Base-by-base conservation (phyloP, 2,329 filamentous ascomycete genomes). In the Aaosphaeria pasadenensis region DNA sequence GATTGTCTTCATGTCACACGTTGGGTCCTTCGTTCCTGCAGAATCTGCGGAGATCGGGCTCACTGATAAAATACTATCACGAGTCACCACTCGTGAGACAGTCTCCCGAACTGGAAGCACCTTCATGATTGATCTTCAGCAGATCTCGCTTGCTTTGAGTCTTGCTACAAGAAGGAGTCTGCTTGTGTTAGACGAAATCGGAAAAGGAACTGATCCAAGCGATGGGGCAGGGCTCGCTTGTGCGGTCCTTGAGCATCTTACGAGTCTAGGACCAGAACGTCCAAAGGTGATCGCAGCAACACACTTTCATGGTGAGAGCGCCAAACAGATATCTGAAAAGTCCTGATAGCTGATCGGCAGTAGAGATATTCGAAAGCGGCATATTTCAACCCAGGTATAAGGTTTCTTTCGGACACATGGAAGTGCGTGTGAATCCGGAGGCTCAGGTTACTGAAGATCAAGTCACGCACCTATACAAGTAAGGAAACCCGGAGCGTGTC, bases 121-220 rank as follows among this genome's bases (percentile, higher is more conserved):
- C 4, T 87, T 87, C 66, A 85, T 85, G 81, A 89, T 89, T 45
- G 94, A 99, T 59, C 70, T 99, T 13, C 89, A 94, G 58, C 92
- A 99, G 62, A 84, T 94, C 7, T 85, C 88, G 0, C 81, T 94
- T 47, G 84, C 88, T 0, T 76, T 94, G 43, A 87, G 81, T 49
- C 80, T 89, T 45, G 84, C 87, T 4, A 96, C 91, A 0, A 75
- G 80, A 9, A 81, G 83, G 42, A 96, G 89, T 61, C 75, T 99
- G 5, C 68, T 99, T 1, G 76, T 99, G n/a, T 83, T 97, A 40
- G 94, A 99, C 59, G 94, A 99, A 62, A 97, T 99, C 59, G 84
- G 85, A 1, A 87, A 87, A 66, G 85, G 84, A 2, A 87, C 84
- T 0, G 81, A 84, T 50, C 78, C 80, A 9, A 77, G 75, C 49